Evolutionary conservation across 1,139 yeast genomes (phyloP), one percentile per base, ranked within the genome.

Genomic region (Pneumocystis murina): DNA sequence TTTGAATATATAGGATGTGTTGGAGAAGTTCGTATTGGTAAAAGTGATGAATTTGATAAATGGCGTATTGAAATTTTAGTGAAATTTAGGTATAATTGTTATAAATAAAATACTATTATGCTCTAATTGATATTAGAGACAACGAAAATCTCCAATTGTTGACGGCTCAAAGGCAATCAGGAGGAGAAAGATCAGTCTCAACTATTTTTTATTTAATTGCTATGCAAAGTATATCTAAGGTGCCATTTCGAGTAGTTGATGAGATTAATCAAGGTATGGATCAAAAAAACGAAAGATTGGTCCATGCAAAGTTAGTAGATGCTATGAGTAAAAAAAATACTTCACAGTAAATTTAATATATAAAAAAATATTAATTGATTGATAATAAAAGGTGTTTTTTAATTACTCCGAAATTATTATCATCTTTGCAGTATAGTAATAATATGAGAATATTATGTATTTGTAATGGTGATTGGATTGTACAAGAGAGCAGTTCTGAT

Each of bases 241-340:
- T 97, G 0, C 98, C 98, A 10, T 89, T 94, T 72, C 79, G 97
- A 70, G 92, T 92, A 2, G 97, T 94, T 6, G 99, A 94, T 74
- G 99, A 94, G 76, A 94, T 94, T 68, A 94, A 94, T 73, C 99
- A 94, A 76, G 99, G 98, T 68, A 91, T 94, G 97, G 99, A 94
- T 75, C 89, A 95, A 8, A 82, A 82, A 66, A 92, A 92, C 72
- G 98, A 94, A 74, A 82, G 94, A 68, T 80, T 83, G 76, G 94
- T 95, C 2, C 97, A 92, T 72, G 82, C 83, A 68, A 82, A 88
- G 68, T 85, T 94, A 80, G 97, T 92, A 2, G 84, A 86, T 65
- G 84, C 87, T 60, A 94, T 97, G 0, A 87, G 96, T 71, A 78
- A 79, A 38, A 81, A 79, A 24, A 70, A 70, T 60, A 77, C 82